Evolutionary conservation across 768 basidiomycete species (phyloP), one percentile per base, ranked within the genome.

Genomic region (Gyrodon lividus): DNA sequence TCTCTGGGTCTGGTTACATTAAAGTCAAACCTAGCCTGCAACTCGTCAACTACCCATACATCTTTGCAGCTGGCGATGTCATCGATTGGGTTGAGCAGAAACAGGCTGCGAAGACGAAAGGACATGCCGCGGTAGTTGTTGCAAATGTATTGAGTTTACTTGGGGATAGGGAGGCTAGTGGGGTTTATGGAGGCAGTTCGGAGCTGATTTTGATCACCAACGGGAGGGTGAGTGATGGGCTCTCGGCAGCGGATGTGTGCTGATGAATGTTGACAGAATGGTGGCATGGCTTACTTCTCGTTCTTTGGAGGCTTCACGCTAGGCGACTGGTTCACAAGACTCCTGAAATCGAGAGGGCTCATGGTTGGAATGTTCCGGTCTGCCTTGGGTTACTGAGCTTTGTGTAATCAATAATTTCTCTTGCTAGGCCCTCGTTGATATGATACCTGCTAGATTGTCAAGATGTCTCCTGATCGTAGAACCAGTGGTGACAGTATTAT

Each of bases 61-160:
- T 89, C 13, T 87, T 84, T 50, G 88, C 86, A 0, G 73, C 69
- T 2, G 87, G 87, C 2, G 87, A 89, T 59, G 74, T 83, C 51
- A 77, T 83, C 53, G 81, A 84, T 34, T 82, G 78, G 72, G 50
- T 67, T 1, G 87, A 87, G 64, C 80, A 86, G 65, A 87, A 86
- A 58, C 83, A 79, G 42, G 68, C 67, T 0, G 72, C 67, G 14
- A 86, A 87, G 62, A 71, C 70, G 0, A 20, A 42, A 2, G 59
- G 58, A 5, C 87, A 88, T 54, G 74, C 58, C 22, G 46, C 16
- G 0, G 52, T 86, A 34, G 70, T 81, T 33, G 71, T 69, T 2
- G 66, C 72, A 24, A 88, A 89, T 51, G 63, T 85, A 14, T 28
- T 81, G 0, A 64, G 66, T 26, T 60, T 78, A 46, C 66, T 84